These are phyloP conservation scores for Dioszegia aurantiaca DNA, from an alignment of 768 basidiomycete species.

Conservation along the genomic window DNA sequence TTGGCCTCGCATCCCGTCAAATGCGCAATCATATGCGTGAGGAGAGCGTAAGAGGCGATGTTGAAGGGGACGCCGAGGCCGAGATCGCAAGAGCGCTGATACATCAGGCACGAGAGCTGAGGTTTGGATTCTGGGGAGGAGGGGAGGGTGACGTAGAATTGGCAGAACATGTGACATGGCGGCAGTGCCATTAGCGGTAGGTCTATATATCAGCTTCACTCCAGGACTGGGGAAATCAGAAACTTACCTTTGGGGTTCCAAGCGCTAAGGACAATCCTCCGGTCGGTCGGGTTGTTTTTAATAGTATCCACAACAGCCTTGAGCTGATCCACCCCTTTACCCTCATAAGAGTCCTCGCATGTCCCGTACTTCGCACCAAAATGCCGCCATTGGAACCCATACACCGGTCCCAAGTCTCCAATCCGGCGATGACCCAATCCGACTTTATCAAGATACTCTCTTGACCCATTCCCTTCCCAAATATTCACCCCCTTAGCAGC, in stretches of 20 bases:
- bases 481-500: constrained; percentile 83
- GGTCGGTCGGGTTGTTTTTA: constrained; percentile 84
- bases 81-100: constrained; percentile 93
- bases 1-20: constrained; percentile 81
- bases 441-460: constrained; percentile 76
- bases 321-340: constrained; percentile 88
- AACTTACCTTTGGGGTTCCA: constrained; percentile 96
- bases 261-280: constrained; percentile 88
- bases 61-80: constrained; percentile 98
- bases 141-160: constrained; percentile 95
- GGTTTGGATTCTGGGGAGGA: constrained; percentile 58
- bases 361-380: constrained; percentile 75
- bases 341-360: constrained; percentile 60
- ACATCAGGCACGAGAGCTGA: constrained; percentile 90
- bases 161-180: constrained; percentile 97
- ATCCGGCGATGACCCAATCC: constrained; percentile 80
- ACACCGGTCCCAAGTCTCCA: constrained; percentile 94
- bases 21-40: constrained; percentile 96
- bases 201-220: constrained; percentile 57
- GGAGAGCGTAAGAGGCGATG: constrained; percentile 94
- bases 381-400: constrained; percentile 95
- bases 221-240: too few species aligned
- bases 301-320: constrained; percentile 86
- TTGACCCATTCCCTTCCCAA: constrained; percentile 95
- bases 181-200: constrained; percentile 93